These are phyloP conservation scores for Byssochlamys sp. DNA, from an alignment of 2,329 filamentous ascomycete species.

Conservation along the genomic window DNA sequence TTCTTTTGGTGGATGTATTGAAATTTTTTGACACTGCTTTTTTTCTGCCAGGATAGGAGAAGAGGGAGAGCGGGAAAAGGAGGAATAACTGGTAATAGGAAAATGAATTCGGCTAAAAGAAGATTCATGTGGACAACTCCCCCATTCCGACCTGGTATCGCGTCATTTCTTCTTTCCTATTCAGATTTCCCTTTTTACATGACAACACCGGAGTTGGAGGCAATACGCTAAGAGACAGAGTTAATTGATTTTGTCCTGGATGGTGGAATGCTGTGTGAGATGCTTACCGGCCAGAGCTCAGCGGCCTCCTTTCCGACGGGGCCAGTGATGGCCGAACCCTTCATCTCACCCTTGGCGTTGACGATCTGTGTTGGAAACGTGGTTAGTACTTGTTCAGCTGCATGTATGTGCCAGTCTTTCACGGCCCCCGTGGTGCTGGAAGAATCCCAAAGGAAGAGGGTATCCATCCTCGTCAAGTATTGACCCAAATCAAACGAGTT, in stretches of 20 bases:
- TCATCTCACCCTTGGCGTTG: conserved; percentile 99
- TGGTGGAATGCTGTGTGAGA: not conserved
- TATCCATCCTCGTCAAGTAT: not conserved
- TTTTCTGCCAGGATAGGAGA: not conserved
- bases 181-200: conserved; percentile 59
- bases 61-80: not conserved
- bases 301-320: conserved; percentile 99
- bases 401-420: not conserved
- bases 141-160: not conserved
- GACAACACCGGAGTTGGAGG: conserved; percentile 98
- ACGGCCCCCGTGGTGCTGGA: not conserved
- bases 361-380: conserved; percentile 60
- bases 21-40: not conserved
- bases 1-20: not conserved
- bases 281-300: conserved; percentile 92
- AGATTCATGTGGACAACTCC: conserved; percentile 1
- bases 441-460: not conserved
- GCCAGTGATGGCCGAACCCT: conserved; percentile 97
- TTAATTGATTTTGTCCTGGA: conserved; percentile 21
- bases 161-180: conserved; percentile 1
- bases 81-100: not conserved
- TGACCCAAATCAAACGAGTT: not conserved
- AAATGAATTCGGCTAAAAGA: conserved; percentile 1
- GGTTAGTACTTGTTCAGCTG: not conserved
- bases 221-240: conserved; percentile 65